A percentile compares a stretch with the other conserved stretches of the same genome.
Evolutionary conservation across 2,329 filamentous ascomycete genomes (phyloP).

Genomic region (Phaeosphaeriaceae sp.): DNA sequence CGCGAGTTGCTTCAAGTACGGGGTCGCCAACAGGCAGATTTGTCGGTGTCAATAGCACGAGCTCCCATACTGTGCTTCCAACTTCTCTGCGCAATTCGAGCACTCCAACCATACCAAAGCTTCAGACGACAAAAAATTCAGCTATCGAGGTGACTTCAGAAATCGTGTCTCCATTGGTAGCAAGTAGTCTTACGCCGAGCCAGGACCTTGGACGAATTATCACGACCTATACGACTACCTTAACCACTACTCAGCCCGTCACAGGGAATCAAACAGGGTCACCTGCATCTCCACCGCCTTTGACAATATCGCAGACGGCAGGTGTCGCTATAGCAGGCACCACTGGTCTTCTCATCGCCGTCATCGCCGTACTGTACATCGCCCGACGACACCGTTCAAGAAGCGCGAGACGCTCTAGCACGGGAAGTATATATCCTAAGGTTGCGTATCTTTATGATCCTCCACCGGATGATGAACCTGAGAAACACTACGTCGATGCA

Average conservation of each 20-base stretch:
- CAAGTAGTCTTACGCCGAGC: not conserved
- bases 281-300: conserved; percentile 27
- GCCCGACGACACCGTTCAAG: conserved; percentile 37
- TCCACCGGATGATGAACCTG: not conserved
- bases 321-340: conserved; percentile 45
- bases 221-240: not conserved
- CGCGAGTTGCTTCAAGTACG: not conserved
- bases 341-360: conserved; percentile 40
- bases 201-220: not conserved
- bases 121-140: not conserved
- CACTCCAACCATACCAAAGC: not conserved
- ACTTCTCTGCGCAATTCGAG: not conserved
- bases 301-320: conserved; percentile 41
- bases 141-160: not conserved
- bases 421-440: conserved; percentile 38
- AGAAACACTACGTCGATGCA: not conserved
- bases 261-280: conserved; percentile 15
- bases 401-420: conserved; percentile 29
- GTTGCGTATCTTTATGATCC: conserved; percentile 46
- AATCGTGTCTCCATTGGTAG: no score
- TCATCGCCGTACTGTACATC: conserved; percentile 42
- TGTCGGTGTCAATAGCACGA: not conserved
- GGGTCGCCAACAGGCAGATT: not conserved
- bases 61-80: not conserved
- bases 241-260: conserved; percentile 10